Evolutionary conservation across 2,329 filamentous ascomycete genomes (phyloP).

Genomic region (Pseudogymnoascus sp.): DNA sequence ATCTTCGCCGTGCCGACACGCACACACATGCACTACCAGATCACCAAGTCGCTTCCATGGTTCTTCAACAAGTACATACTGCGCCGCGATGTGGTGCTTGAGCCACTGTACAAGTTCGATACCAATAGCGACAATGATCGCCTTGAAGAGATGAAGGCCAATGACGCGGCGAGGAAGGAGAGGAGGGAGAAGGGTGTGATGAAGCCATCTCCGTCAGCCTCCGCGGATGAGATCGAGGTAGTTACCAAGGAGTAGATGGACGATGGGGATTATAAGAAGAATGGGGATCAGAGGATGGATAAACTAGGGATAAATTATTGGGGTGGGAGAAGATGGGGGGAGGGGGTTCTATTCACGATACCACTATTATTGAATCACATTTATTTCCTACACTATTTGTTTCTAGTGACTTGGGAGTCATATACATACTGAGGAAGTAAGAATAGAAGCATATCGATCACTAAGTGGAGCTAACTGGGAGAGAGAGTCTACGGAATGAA

Average conservation of each 20-base stretch:
- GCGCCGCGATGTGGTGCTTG: slow-evolving; percentile 34
- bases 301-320: neutral
- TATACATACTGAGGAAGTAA: neutral
- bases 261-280: neutral
- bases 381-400: neutral
- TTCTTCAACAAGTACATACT: slow-evolving; percentile 26
- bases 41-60: slow-evolving; percentile 50
- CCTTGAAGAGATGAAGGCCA: neutral
- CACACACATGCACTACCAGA: slow-evolving; percentile 20
- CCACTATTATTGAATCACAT: neutral
- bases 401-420: neutral
- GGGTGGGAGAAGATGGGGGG: neutral
- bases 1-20: slow-evolving; percentile 33
- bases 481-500: neutral
- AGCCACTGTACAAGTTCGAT: slow-evolving; percentile 45
- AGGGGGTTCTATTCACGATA: neutral
- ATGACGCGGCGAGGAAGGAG: neutral
- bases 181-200: neutral
- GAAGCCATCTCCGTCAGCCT: neutral
- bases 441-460: neutral
- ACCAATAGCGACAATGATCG: neutral
- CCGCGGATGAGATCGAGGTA: neutral
- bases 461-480: neutral
- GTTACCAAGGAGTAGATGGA: neutral
- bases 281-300: too few species aligned